A percentile compares a stretch with the other conserved stretches of the same genome.
Conservation (phyloP, 257 asterid genomes). For the Nemophila menziesii region DNA sequence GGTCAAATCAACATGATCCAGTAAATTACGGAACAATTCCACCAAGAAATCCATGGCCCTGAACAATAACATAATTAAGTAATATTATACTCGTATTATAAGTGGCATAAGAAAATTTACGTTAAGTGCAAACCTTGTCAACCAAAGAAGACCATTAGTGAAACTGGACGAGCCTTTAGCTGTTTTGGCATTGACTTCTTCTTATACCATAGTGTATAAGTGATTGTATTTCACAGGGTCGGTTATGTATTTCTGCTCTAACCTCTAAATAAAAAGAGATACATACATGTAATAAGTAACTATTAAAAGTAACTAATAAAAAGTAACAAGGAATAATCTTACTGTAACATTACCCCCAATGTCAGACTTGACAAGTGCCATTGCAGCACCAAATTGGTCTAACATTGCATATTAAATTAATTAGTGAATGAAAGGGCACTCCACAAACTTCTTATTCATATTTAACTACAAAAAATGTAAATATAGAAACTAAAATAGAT, state of each 20-base stretch:
- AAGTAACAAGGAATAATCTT: constrained; percentile 22
- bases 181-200: constrained; percentile 79
- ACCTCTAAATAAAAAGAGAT: constrained; percentile 36
- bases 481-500: not conserved
- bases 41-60: constrained; percentile 98
- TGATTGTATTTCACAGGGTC: constrained; percentile 56
- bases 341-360: constrained; percentile 87
- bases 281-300: not conserved
- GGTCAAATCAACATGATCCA: constrained; percentile 75
- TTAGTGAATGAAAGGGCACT: not conserved
- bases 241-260: constrained; percentile 70
- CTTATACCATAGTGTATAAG: constrained; percentile 80
- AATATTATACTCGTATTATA: not conserved
- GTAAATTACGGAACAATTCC: constrained; percentile 58
- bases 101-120: too few relatives aligned
- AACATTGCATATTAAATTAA: constrained; percentile 14
- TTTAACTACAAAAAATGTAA: not conserved
- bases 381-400: constrained; percentile 95
- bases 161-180: constrained; percentile 92
- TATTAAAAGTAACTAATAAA: not conserved
- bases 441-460: not conserved
- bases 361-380: constrained; percentile 88
- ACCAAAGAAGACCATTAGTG: constrained; percentile 95
- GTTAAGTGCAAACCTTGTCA: constrained; percentile 84
- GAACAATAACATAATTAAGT: constrained; percentile 10